These are phyloP conservation scores for Hippophae gyantsensis DNA, from an alignment of 306 rosid species.

Conservation along the genomic window DNA sequence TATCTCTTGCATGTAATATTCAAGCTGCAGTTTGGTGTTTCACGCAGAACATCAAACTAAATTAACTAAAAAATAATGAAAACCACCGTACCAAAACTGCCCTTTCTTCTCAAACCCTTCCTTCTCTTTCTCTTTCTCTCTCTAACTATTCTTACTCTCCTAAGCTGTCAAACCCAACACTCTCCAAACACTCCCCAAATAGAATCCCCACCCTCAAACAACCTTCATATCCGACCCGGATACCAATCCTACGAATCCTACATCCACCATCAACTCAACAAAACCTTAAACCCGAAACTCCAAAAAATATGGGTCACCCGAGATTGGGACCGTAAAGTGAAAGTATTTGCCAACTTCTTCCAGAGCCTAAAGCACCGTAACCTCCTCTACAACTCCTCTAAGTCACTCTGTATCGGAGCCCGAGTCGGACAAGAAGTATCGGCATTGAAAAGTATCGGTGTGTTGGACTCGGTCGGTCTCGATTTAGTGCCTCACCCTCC, in stretches of 20 bases:
- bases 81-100: slow-evolving; percentile 20
- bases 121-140: slow-evolving; percentile 46
- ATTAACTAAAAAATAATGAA: neutral
- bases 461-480: slow-evolving; percentile 53
- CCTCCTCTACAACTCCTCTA: slow-evolving; percentile 38
- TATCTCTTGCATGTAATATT: neutral
- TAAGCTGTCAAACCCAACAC: slow-evolving; percentile 25
- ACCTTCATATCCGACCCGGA: slow-evolving; percentile 64
- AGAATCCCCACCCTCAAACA: neutral
- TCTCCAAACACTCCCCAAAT: neutral
- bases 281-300: slow-evolving; percentile 78
- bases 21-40: neutral
- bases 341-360: slow-evolving; percentile 51
- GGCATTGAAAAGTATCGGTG: slow-evolving; percentile 55
- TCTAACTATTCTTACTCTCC: slow-evolving; percentile 28
- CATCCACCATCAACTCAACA: slow-evolving; percentile 71
- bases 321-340: slow-evolving; percentile 80
- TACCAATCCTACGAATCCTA: slow-evolving; percentile 63
- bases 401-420: slow-evolving; percentile 65
- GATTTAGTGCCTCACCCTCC: slow-evolving; percentile 77
- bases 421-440: slow-evolving; percentile 81
- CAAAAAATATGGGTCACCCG: slow-evolving; percentile 75
- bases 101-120: slow-evolving; percentile 31
- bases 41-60: neutral
- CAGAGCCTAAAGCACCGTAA: slow-evolving; percentile 20